Evolutionary conservation across 176 grass and related monocot species (phyloP).

Genomic region (Paspalum vaginatum): DNA sequence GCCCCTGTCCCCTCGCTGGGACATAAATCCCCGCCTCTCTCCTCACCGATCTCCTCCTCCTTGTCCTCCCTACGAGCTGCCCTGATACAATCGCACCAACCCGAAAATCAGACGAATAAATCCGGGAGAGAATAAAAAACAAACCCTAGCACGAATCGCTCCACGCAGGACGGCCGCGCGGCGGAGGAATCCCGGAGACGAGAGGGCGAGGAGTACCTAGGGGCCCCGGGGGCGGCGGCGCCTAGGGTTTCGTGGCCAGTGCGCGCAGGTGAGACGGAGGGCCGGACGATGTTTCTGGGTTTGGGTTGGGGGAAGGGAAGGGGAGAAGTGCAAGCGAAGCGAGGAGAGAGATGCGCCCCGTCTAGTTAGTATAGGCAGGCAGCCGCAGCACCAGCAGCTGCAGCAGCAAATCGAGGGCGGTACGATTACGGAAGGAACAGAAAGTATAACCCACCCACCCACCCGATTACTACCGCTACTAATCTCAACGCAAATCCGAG

Average conservation of each 20-base stretch:
- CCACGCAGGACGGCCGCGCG: not conserved
- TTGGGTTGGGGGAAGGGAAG: conserved; percentile 21
- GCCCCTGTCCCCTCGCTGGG: conserved; percentile 75
- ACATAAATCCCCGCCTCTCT: conserved; percentile 70
- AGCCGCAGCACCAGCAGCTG: not conserved
- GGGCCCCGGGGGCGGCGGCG: conserved; percentile 58
- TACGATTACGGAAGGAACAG: conserved; percentile 25
- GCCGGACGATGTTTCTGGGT: conserved; percentile 44
- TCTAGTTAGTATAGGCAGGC: not conserved
- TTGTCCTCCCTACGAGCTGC: conserved; percentile 15
- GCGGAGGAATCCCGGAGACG: not conserved
- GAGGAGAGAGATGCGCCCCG: not conserved
- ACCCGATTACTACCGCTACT: not conserved
- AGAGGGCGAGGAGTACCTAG: conserved; percentile 22
- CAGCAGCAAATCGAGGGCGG: conserved; percentile 26
- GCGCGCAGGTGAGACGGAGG: conserved; percentile 19
- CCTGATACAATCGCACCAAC: conserved; percentile 45
- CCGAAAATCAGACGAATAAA: not conserved
- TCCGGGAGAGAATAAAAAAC: not conserved
- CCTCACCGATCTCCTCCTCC: conserved; percentile 57
- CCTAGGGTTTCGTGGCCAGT: conserved; percentile 70
- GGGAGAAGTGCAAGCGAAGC: conserved; percentile 49
- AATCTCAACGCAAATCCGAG: not conserved
- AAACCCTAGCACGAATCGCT: conserved; percentile 7
- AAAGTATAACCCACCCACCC: not conserved